These are phyloP conservation scores for Metschnikowia gelsemii DNA, from an alignment of 805 yeast species.

Conservation along the genomic window DNA sequence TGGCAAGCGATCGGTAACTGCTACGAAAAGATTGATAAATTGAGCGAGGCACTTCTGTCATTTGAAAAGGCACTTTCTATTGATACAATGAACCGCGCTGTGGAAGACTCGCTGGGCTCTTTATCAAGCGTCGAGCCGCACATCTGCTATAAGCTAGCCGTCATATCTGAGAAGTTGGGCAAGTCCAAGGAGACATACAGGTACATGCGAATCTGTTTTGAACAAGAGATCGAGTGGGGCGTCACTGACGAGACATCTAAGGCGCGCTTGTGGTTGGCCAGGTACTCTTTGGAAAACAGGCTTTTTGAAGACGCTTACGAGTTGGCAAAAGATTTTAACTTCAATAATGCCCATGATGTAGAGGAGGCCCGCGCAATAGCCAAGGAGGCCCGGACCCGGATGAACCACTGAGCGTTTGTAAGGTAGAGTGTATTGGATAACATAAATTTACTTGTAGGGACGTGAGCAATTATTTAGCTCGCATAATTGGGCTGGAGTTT, in stretches of 20 bases:
- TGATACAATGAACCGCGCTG: conserved; percentile 36
- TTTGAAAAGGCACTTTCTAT: conserved; percentile 72
- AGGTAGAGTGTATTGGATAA: conserved; percentile 1
- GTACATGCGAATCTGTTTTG: conserved; percentile 68
- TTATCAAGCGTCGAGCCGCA: conserved; percentile 50
- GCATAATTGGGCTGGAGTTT: no score
- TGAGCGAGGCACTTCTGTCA: conserved; percentile 72
- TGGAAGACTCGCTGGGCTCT: conserved; percentile 21
- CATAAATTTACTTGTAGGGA: conserved; percentile 3
- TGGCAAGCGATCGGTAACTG: conserved; percentile 96
- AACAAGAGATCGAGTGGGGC: conserved; percentile 62
- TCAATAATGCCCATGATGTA: conserved; percentile 77
- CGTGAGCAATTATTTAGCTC: background rate
- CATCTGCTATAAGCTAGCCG: conserved; percentile 66
- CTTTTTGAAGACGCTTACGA: conserved; percentile 69
- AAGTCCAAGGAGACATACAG: conserved; percentile 53
- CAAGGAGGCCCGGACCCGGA: conserved; percentile 65
- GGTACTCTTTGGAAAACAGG: conserved; percentile 53
- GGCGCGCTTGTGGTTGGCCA: conserved; percentile 86
- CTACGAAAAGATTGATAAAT: conserved; percentile 72
- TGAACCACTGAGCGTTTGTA: conserved; percentile 24
- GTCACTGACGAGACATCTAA: conserved; percentile 71
- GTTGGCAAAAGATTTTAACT: conserved; percentile 64
- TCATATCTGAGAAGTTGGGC: conserved; percentile 56
- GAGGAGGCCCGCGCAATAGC: conserved; percentile 88